Percentiles rank a stretch among this genome's conserved stretches.
Evolutionary conservation across 768 basidiomycete genomes (phyloP).

Genomic region (Lepiota subincarnata): DNA sequence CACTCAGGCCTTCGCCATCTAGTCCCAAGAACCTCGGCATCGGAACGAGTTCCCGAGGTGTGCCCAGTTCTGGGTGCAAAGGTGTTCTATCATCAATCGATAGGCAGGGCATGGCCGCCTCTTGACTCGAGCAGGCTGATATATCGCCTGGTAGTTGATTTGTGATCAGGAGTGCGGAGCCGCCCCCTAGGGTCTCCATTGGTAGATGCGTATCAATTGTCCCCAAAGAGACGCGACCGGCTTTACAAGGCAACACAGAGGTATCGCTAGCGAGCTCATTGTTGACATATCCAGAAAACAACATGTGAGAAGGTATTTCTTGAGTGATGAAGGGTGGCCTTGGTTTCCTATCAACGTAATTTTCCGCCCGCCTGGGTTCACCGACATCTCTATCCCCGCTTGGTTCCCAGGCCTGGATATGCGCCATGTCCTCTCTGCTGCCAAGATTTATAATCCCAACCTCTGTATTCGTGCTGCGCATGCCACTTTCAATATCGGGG

Average conservation of each 20-base stretch:
- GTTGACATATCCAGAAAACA: constrained; percentile 18
- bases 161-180: constrained; percentile 4
- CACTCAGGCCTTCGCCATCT: constrained; percentile 24
- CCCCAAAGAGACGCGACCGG: constrained; percentile 2
- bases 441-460: constrained; percentile 19
- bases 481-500: constrained; percentile 18
- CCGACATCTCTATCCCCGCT: constrained; percentile 39
- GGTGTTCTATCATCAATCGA: constrained; percentile 20
- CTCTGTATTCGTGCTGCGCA: constrained; percentile 11
- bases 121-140: constrained; percentile 6
- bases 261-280: neutral
- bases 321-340: constrained; percentile 17
- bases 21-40: constrained; percentile 30
- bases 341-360: constrained; percentile 19
- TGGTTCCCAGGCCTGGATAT: constrained; percentile 30
- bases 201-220: constrained; percentile 6
- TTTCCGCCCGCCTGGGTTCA: constrained; percentile 32
- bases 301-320: constrained; percentile 18
- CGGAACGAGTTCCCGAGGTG: constrained; percentile 19
- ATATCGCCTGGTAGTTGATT: constrained; percentile 7
- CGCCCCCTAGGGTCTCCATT: constrained; percentile 4
- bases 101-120: neutral
- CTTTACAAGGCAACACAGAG: neutral
- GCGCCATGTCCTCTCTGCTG: constrained; percentile 22
- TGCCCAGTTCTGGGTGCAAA: constrained; percentile 16